Percentiles rank a stretch among this genome's conserved stretches.
These are phyloP conservation scores for Lipomyces oligophaga DNA, from an alignment of 805 yeast species.

Conservation along the genomic window DNA sequence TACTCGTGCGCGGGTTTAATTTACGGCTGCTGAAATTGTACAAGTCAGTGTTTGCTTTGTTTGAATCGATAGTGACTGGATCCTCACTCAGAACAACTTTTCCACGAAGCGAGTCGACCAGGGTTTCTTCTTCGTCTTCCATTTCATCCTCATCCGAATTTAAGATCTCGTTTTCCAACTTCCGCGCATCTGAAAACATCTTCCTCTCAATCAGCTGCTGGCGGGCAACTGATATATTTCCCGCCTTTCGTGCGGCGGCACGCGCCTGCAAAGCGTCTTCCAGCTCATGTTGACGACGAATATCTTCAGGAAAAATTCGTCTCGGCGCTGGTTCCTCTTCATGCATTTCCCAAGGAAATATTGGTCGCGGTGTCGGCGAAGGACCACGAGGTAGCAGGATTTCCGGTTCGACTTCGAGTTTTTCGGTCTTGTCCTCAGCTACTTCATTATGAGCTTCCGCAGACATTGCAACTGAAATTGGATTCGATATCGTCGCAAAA, in stretches of 20 bases:
- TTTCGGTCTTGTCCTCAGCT: too few relatives aligned
- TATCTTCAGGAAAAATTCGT: conserved; percentile 25
- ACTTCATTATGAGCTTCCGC: too few relatives aligned
- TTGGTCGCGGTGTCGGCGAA: conserved; percentile 16
- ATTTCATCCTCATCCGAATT: conserved; percentile 9
- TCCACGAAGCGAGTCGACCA: too few relatives aligned
- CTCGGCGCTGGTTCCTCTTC: conserved; percentile 2
- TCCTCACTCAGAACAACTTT: too few relatives aligned
- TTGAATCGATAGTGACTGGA: too few relatives aligned
- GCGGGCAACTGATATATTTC: neutral
- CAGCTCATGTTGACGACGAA: neutral
- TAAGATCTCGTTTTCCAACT: neutral
- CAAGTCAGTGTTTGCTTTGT: too few relatives aligned
- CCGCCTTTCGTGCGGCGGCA: neutral
- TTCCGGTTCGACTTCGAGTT: conserved; percentile 1
- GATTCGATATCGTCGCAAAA: too few relatives aligned
- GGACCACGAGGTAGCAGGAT: conserved; percentile 1
- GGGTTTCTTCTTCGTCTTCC: neutral
- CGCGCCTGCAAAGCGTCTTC: neutral
- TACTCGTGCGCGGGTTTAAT: neutral
- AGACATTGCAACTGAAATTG: too few relatives aligned
- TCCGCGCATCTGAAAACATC: too few relatives aligned
- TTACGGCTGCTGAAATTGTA: too few relatives aligned
- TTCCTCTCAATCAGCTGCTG: too few relatives aligned
- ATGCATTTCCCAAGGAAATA: conserved; percentile 28